Evolutionary conservation across 1,284 basidiomycete genomes (phyloP).

Genomic region (Cryptococcus depauperatus): DNA sequence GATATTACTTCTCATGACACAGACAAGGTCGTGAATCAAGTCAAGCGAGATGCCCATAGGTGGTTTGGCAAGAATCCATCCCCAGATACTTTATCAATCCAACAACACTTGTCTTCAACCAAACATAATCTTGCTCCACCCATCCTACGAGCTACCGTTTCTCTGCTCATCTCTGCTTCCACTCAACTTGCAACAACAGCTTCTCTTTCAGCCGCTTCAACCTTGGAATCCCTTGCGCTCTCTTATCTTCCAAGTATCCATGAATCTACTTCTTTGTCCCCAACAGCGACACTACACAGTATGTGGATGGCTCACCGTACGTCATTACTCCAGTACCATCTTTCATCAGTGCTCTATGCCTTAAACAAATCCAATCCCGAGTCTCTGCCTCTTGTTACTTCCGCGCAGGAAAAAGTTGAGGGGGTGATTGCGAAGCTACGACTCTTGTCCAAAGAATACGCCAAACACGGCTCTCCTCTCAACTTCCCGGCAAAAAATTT

Average conservation of each 20-base stretch:
- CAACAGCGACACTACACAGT: slow-evolving; percentile 54
- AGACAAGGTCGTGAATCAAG: neutral
- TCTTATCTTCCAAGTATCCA: slow-evolving; percentile 52
- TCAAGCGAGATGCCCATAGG: slow-evolving; percentile 8
- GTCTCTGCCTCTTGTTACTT: slow-evolving; percentile 53
- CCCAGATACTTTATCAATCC: no score
- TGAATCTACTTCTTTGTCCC: slow-evolving; percentile 31
- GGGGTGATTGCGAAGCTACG: slow-evolving; percentile 55
- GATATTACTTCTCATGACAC: neutral
- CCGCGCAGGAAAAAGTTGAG: slow-evolving; percentile 60
- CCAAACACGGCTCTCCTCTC: slow-evolving; percentile 25
- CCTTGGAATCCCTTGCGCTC: slow-evolving; percentile 69
- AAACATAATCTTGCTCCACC: slow-evolving; percentile 37
- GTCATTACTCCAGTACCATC: slow-evolving; percentile 63
- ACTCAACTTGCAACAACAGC: slow-evolving; percentile 58
- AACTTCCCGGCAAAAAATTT: slow-evolving; percentile 23
- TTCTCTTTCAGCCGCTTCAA: slow-evolving; percentile 77
- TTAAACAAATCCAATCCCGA: slow-evolving; percentile 1
- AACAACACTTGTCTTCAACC: no score
- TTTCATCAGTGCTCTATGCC: slow-evolving; percentile 64
- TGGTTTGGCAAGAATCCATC: slow-evolving; percentile 12
- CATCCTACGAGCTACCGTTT: slow-evolving; percentile 60
- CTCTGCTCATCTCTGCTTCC: slow-evolving; percentile 61
- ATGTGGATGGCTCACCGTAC: slow-evolving; percentile 64
- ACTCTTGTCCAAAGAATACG: slow-evolving; percentile 36